Percentiles rank a stretch among this genome's conserved stretches.
These are phyloP conservation scores for Sequoia sempervirens DNA, from an alignment of 75 land plant genomes.

Conservation along the genomic window DNA sequence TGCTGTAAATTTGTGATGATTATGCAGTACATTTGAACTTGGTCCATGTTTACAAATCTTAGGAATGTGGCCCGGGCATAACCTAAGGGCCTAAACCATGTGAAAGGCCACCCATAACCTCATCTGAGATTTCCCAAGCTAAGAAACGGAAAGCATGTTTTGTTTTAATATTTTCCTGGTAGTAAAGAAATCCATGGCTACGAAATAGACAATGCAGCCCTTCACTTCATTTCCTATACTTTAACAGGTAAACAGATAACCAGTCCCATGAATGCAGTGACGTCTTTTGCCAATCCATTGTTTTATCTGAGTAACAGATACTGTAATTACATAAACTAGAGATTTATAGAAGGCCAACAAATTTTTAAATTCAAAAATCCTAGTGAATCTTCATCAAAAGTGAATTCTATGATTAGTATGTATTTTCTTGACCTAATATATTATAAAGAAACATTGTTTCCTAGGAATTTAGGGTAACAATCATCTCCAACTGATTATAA, in stretches of 20 bases:
- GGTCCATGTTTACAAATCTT: no score
- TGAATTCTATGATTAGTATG: no score
- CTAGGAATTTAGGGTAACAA: background rate
- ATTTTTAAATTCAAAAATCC: no score
- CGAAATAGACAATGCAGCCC: background rate
- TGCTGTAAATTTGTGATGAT: background rate
- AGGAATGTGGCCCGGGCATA: no score
- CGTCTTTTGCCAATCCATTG: background rate
- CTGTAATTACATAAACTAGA: background rate
- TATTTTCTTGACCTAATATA: background rate
- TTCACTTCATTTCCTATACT: background rate
- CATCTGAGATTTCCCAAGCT: no score
- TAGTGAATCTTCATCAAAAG: background rate
- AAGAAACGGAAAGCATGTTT: background rate
- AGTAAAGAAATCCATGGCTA: background rate
- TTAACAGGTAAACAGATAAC: background rate
- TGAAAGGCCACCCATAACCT: no score
- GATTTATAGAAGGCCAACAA: no score
- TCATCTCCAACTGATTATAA: background rate
- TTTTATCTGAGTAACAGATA: no score
- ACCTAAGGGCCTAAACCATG: no score
- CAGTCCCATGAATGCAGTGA: background rate
- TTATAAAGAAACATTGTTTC: background rate
- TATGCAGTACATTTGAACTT: no score
- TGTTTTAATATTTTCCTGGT: background rate